Percentiles rank a stretch among this genome's conserved stretches.
phyloP scores from a whole-genome alignment of 768 basidiomycete species.

The Naganishia vaughanmartiniae region DNA sequence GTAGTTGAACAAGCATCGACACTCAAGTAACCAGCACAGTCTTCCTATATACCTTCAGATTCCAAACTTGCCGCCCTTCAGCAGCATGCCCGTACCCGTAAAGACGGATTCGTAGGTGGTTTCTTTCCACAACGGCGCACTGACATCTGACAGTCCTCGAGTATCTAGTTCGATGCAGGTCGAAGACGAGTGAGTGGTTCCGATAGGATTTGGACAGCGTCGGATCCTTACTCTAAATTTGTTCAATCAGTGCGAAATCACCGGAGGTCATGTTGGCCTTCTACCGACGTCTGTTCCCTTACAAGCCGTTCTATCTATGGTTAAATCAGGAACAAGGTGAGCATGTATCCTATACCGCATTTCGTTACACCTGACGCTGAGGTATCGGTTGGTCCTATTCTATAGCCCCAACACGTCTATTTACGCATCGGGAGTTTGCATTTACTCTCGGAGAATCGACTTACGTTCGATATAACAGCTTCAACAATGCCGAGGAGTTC shows the following conservation, averaged over 20 bases:
- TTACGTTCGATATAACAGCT: slow-evolving; percentile 93
- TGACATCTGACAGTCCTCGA: neutral
- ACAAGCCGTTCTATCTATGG: slow-evolving; percentile 90
- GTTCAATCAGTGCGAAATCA: slow-evolving; percentile 50
- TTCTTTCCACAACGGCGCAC: neutral
- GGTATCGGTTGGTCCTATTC: neutral
- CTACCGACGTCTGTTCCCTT: slow-evolving; percentile 89
- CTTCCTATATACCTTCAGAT: neutral
- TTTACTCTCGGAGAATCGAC: slow-evolving; percentile 87
- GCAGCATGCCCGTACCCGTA: slow-evolving; percentile 10
- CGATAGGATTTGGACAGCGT: neutral
- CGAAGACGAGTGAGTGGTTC: slow-evolving; percentile 9
- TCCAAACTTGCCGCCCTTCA: neutral
- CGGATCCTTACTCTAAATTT: neutral
- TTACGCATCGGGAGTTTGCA: slow-evolving; percentile 91
- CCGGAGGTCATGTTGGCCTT: slow-evolving; percentile 72
- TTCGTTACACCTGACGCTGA: neutral
- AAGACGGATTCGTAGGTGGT: slow-evolving; percentile 16
- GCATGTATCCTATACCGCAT: slow-evolving; percentile 1
- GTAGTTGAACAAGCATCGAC: too few relatives aligned
- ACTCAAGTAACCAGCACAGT: neutral
- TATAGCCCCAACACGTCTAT: slow-evolving; percentile 65
- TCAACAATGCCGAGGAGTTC: slow-evolving; percentile 77
- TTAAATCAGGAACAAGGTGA: slow-evolving; percentile 80
- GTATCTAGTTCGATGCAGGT: slow-evolving; percentile 12